Conservation (phyloP, 257 asterid genomes). For the Jacaranda copaia region DNA sequence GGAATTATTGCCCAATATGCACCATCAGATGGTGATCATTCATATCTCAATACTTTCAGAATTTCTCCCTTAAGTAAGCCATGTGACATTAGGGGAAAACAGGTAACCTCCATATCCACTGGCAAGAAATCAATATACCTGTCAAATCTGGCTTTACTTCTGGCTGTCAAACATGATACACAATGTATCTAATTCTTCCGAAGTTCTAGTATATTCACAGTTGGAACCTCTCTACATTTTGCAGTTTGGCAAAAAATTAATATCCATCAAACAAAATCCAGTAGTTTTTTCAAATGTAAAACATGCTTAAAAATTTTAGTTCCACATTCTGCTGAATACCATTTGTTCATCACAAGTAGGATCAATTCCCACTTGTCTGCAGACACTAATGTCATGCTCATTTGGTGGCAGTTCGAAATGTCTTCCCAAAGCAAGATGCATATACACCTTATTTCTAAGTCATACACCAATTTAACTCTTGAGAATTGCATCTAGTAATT, state of each 20-base stretch:
- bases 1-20: not conserved
- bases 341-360: slow-evolving; percentile 22
- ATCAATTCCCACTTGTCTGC: not conserved
- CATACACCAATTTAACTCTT: slow-evolving; percentile 22
- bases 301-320: not conserved
- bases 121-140: slow-evolving; percentile 1
- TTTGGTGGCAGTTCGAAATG: slow-evolving; percentile 26
- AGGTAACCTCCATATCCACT: slow-evolving; percentile 25
- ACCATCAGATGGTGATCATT: slow-evolving; percentile 8
- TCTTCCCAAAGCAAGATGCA: slow-evolving; percentile 9
- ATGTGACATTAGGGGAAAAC: not conserved
- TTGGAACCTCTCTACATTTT: slow-evolving; percentile 26
- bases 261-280: slow-evolving; percentile 12
- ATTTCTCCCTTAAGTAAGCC: slow-evolving; percentile 22
- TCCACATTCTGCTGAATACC: slow-evolving; percentile 24
- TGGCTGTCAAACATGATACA: not conserved
- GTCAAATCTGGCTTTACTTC: slow-evolving; percentile 7
- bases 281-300: slow-evolving; percentile 21
- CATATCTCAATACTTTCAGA: slow-evolving; percentile 8
- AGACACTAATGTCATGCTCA: slow-evolving; percentile 32
- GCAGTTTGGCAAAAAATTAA: not conserved
- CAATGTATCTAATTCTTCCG: slow-evolving; percentile 30
- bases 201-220: slow-evolving; percentile 31
- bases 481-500: slow-evolving; percentile 12
- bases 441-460: slow-evolving; percentile 15